phyloP scores from a whole-genome alignment of 371 early-diverging fungal genomes.

The Mortierella polycephala region DNA sequence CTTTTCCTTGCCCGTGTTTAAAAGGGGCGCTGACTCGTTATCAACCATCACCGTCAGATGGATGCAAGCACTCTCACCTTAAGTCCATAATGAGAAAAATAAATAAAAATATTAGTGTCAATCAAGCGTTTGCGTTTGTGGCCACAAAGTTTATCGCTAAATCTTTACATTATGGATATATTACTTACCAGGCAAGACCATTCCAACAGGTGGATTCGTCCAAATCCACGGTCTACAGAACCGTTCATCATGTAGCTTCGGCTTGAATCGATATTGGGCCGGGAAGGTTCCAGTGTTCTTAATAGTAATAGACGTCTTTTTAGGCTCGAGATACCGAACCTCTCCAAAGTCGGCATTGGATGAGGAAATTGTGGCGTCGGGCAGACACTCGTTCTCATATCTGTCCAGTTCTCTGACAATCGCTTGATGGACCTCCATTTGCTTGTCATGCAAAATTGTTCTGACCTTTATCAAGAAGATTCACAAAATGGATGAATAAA shows the following conservation, averaged over 20 bases:
- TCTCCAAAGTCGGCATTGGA: conserved; percentile 81
- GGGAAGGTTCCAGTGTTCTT: conserved; percentile 84
- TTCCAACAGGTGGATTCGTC: conserved; percentile 71
- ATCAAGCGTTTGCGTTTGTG: background rate
- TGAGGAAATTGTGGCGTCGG: conserved; percentile 73
- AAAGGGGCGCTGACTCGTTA: conserved; percentile 65
- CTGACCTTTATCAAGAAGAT: conserved; percentile 39
- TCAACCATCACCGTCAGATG: conserved; percentile 78
- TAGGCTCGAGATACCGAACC: conserved; percentile 72
- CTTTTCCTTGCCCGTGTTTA: conserved; percentile 73
- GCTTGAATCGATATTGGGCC: conserved; percentile 76
- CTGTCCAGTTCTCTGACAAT: conserved; percentile 80
- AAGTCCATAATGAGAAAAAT: background rate
- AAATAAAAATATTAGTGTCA: conserved; percentile 41
- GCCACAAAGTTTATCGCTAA: background rate
- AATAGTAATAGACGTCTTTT: conserved; percentile 66
- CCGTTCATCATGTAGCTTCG: conserved; percentile 64
- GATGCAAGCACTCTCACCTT: conserved; percentile 65
- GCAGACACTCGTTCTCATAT: conserved; percentile 82
- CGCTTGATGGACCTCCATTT: conserved; percentile 63
- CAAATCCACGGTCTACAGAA: conserved; percentile 76
- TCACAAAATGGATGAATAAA: background rate
- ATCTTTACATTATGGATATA: background rate
- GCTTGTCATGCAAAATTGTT: conserved; percentile 63
- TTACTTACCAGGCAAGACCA: conserved; percentile 73